A percentile compares a stretch with the other conserved stretches of the same genome.
phyloP scores from a whole-genome alignment of 495 filamentous ascomycete species.

The Zalerion maritima region DNA sequence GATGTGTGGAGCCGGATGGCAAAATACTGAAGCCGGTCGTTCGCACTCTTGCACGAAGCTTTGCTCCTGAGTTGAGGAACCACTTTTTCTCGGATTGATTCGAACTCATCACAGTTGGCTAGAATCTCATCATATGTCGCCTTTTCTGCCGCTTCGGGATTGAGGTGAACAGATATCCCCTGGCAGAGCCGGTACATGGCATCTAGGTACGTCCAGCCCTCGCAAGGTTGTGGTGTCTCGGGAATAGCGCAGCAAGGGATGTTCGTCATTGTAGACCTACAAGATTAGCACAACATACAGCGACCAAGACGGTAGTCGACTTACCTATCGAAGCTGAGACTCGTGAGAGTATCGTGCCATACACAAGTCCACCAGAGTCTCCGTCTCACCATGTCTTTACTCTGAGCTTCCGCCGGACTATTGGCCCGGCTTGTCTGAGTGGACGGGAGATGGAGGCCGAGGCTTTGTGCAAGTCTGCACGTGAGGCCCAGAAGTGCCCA shows the following conservation, averaged over 20 bases:
- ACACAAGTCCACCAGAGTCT: constrained; percentile 41
- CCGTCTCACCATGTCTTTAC: constrained; percentile 29
- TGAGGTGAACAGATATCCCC: constrained; percentile 33
- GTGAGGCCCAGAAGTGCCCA: constrained; percentile 42
- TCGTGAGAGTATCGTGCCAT: constrained; percentile 42
- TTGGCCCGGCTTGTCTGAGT: constrained; percentile 21
- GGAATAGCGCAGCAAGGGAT: constrained; percentile 33
- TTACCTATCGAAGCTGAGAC: constrained; percentile 40
- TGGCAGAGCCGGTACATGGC: constrained; percentile 39
- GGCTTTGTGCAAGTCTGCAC: constrained; percentile 38
- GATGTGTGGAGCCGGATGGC: constrained; percentile 39
- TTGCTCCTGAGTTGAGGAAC: constrained; percentile 29
- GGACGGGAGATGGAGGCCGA: constrained; percentile 34
- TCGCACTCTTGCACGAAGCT: constrained; percentile 37
- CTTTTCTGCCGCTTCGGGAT: constrained; percentile 31
- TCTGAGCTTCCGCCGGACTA: constrained; percentile 14
- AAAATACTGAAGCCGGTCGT: constrained; percentile 39
- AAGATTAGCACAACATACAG: no score
- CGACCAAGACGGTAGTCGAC: constrained; percentile 2
- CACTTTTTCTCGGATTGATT: constrained; percentile 30
- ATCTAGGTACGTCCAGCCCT: constrained; percentile 37
- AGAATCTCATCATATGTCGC: constrained; percentile 33
- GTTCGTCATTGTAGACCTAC: constrained; percentile 34
- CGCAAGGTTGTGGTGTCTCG: constrained; percentile 24
- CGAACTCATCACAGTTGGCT: constrained; percentile 30